phyloP scores from a whole-genome alignment of 2,329 filamentous ascomycete genomes.

The Xylariales sp. region DNA sequence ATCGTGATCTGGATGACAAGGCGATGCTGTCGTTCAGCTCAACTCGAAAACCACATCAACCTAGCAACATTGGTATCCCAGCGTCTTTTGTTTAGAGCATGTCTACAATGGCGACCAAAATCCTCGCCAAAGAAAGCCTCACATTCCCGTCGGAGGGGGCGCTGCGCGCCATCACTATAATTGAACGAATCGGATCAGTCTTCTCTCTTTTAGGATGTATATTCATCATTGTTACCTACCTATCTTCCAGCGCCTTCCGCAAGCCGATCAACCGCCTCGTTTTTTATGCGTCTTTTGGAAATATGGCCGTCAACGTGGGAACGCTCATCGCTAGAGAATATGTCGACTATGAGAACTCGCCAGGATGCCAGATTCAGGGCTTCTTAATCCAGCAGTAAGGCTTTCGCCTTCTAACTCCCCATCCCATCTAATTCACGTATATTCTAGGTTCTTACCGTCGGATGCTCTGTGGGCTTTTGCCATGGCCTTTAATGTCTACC shows the following conservation, averaged over 20 bases:
- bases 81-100: not conserved
- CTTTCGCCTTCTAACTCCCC: not conserved
- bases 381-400: conserved; percentile 85
- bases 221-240: conserved; percentile 79
- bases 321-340: conserved; percentile 77
- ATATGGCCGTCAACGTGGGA: conserved; percentile 80
- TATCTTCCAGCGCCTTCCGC: conserved; percentile 75
- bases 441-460: conserved; percentile 78
- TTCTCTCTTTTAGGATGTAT: conserved; percentile 77
- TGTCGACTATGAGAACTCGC: conserved; percentile 59
- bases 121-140: conserved; percentile 9
- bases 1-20: not conserved
- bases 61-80: not conserved
- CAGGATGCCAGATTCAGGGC: conserved; percentile 77
- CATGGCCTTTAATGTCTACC: conserved; percentile 86
- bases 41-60: conserved; percentile 4
- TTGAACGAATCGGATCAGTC: conserved; percentile 76
- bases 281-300: conserved; percentile 86
- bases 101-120: not conserved
- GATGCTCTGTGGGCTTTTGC: conserved; percentile 82
- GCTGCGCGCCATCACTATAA: conserved; percentile 66
- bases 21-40: conserved; percentile 4
- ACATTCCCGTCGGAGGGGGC: conserved; percentile 6
- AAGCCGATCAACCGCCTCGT: conserved; percentile 89
- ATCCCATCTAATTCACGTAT: conserved; percentile 5